Evolutionary conservation across 192 early-diverging fungal species (phyloP).

Genomic region (Rhizoclosmatium globosum): DNA sequence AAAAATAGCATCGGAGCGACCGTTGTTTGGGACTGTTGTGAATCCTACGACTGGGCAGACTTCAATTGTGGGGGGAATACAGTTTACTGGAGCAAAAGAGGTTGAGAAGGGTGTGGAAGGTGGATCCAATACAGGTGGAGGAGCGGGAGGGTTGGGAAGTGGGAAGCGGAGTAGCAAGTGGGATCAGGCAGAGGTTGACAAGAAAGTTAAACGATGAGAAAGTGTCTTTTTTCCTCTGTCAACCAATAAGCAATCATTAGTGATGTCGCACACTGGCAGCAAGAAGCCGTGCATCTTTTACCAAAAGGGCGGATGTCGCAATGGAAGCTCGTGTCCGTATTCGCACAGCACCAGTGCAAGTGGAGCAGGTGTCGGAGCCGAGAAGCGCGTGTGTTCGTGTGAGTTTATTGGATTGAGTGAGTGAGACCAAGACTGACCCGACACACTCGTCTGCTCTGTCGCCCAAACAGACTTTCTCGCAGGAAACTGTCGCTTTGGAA

Average conservation of each 20-base stretch:
- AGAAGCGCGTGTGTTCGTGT: constrained; percentile 18
- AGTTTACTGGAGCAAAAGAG: too few species aligned
- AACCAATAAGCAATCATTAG: too few species aligned
- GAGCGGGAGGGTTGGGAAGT: background rate
- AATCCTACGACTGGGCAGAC: constrained; percentile 3
- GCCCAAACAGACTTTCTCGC: constrained; percentile 24
- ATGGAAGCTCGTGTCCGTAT: constrained; percentile 12
- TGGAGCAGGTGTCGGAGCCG: background rate
- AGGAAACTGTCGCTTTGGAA: constrained; percentile 38
- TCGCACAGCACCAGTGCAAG: background rate
- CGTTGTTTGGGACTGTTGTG: background rate
- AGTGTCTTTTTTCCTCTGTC: too few species aligned
- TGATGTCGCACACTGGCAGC: too few species aligned
- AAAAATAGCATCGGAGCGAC: constrained; percentile 12
- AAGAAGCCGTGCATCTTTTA: constrained; percentile 9
- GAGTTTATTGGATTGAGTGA: background rate
- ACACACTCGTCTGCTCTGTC: background rate
- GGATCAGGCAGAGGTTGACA: background rate
- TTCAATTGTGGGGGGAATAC: background rate
- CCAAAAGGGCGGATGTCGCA: constrained; percentile 27
- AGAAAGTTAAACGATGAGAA: too few species aligned
- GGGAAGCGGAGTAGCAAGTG: constrained; percentile 9
- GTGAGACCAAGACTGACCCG: background rate
- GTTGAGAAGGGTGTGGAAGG: too few species aligned
- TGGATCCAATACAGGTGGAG: too few species aligned